Evolutionary conservation across 768 basidiomycete genomes (phyloP).

Genomic region (Gymnopilus junonius): DNA sequence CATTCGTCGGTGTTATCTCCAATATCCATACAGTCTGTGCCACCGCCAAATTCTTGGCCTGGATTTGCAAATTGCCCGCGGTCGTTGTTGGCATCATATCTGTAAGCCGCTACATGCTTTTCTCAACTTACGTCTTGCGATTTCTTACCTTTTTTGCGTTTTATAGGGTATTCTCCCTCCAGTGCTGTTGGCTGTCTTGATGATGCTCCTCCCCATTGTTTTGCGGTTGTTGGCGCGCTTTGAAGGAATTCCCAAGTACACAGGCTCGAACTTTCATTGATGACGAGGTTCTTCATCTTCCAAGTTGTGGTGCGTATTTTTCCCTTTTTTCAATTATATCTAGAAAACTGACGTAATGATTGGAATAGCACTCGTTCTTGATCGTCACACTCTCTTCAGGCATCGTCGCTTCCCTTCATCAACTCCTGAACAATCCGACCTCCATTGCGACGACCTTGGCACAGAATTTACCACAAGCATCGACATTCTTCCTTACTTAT

Average conservation of each 20-base stretch:
- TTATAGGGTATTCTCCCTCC: constrained; percentile 84
- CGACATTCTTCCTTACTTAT: constrained; percentile 93
- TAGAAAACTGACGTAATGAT: neutral
- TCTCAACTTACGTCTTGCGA: neutral
- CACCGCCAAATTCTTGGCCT: constrained; percentile 72
- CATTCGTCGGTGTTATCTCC: constrained; percentile 85
- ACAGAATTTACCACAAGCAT: constrained; percentile 75
- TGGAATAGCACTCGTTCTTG: constrained; percentile 85
- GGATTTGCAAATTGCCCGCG: constrained; percentile 76
- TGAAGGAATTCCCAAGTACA: constrained; percentile 88
- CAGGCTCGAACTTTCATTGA: constrained; percentile 88
- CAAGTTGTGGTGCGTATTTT: constrained; percentile 76
- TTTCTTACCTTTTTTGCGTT: neutral
- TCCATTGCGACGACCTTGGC: constrained; percentile 77
- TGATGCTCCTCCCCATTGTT: constrained; percentile 85
- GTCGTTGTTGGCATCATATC: constrained; percentile 78
- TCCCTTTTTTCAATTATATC: neutral
- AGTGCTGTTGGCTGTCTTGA: constrained; percentile 84
- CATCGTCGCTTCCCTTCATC: constrained; percentile 70
- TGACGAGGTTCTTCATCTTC: constrained; percentile 93
- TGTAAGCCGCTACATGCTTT: constrained; percentile 24
- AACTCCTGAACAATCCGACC: constrained; percentile 67
- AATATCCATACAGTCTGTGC: constrained; percentile 76
- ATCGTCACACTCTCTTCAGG: constrained; percentile 88
- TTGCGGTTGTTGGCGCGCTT: constrained; percentile 80